Evolutionary conservation across 345 rosid genomes (phyloP).

Genomic region (Excoecaria cochinchinensis): DNA sequence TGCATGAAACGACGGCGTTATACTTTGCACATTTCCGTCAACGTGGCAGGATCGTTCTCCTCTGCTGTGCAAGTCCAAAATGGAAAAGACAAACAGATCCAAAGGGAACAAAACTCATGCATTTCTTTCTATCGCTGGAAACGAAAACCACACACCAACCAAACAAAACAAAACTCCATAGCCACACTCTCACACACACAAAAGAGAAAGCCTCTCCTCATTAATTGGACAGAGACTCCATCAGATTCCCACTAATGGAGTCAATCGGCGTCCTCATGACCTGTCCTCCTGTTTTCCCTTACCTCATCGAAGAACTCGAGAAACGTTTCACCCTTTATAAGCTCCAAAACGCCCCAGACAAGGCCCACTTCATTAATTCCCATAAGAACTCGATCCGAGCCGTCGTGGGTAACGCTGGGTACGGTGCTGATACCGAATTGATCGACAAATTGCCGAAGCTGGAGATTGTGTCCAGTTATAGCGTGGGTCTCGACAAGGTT

Average conservation of each 20-base stretch:
- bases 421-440: constrained; percentile 70
- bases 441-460: constrained; percentile 63
- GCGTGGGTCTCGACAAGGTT: constrained; percentile 83
- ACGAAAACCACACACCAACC: background rate
- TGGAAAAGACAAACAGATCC: background rate
- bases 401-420: constrained; percentile 55
- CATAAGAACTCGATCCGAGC: constrained; percentile 61
- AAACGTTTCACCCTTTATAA: constrained; percentile 64
- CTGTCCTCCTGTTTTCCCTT: constrained; percentile 47
- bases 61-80: background rate
- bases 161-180: background rate
- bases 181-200: background rate
- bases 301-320: constrained; percentile 69
- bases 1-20: background rate
- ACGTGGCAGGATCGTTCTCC: background rate
- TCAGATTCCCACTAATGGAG: constrained; percentile 42
- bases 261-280: constrained; percentile 72
- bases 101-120: no score
- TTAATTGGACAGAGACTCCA: background rate
- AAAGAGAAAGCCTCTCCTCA: background rate
- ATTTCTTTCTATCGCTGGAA: no score
- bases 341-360: constrained; percentile 47
- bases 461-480: constrained; percentile 71
- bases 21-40: background rate
- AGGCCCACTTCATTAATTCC: constrained; percentile 36